Evolutionary conservation across 192 early-diverging fungal species (phyloP).

Genomic region (Entomortierella lignicola): DNA sequence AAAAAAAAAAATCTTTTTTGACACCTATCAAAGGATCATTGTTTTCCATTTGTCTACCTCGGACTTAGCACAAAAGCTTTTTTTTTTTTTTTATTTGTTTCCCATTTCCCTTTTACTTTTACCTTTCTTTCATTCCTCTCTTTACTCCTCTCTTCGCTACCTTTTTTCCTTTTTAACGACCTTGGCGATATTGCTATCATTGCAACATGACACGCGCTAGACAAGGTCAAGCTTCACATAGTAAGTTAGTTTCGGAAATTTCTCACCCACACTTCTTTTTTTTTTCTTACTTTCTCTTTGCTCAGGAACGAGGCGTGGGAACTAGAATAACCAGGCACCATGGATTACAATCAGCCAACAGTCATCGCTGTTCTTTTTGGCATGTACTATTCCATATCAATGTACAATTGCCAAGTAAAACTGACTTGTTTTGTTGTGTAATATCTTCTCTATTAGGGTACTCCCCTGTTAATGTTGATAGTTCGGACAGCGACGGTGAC

Average conservation of each 20-base stretch:
- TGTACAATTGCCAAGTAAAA: too few relatives aligned
- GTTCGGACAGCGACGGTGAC: slow-evolving; percentile 31
- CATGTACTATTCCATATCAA: too few relatives aligned
- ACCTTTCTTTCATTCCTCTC: neutral
- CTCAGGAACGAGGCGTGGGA: too few relatives aligned
- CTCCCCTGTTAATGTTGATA: slow-evolving; percentile 35
- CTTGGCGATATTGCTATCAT: neutral
- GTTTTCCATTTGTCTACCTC: neutral
- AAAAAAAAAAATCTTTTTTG: too few relatives aligned
- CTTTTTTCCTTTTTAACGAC: too few relatives aligned
- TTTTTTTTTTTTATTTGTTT: neutral
- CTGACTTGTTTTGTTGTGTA: neutral
- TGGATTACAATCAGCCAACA: too few relatives aligned
- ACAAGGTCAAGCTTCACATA: slow-evolving; percentile 26
- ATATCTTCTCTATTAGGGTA: slow-evolving; percentile 14
- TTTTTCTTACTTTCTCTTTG: neutral
- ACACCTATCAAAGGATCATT: too few relatives aligned
- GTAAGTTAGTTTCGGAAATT: slow-evolving; percentile 17
- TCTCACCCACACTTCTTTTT: neutral
- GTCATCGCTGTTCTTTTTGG: too few relatives aligned
- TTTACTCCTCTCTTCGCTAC: neutral
- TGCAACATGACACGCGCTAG: slow-evolving; percentile 26
- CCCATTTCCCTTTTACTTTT: neutral
- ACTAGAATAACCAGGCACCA: too few relatives aligned
- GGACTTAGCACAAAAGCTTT: neutral